A percentile compares a stretch with the other conserved stretches of the same genome.
Conservation (phyloP, 345 rosid genomes). For the Salix caprea region DNA sequence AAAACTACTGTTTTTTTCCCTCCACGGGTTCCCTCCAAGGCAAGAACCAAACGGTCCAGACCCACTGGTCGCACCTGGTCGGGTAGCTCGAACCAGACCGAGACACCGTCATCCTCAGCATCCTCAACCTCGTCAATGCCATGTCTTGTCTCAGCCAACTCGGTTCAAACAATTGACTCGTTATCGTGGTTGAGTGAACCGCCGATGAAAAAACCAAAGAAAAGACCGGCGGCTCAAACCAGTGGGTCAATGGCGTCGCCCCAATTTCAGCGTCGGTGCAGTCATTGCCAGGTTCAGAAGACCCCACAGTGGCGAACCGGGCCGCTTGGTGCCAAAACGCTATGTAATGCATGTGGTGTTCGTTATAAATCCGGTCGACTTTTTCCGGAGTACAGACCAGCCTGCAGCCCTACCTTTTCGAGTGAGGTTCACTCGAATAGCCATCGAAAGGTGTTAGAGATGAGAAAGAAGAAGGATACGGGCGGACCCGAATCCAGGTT, state of each 20-base stretch:
- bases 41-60: conserved; percentile 43
- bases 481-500: conserved; percentile 18
- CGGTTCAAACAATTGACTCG: conserved; percentile 1
- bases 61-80: conserved; percentile 29
- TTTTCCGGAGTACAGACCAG: conserved; percentile 57
- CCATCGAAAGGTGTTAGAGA: conserved; percentile 53
- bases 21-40: conserved; percentile 31
- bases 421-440: conserved; percentile 45
- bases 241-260: conserved; percentile 9
- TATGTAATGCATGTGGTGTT: conserved; percentile 62
- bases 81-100: conserved; percentile 16
- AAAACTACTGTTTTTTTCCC: conserved; percentile 21
- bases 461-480: conserved; percentile 39
- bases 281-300: conserved; percentile 53
- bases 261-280: conserved; percentile 42
- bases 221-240: conserved; percentile 18
- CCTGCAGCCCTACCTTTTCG: conserved; percentile 57
- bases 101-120: conserved; percentile 24
- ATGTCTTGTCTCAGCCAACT: neutral
- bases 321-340: conserved; percentile 51
- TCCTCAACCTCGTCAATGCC: conserved; percentile 14
- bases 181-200: conserved; percentile 13
- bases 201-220: conserved; percentile 33
- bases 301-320: conserved; percentile 69
- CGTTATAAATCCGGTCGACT: conserved; percentile 61